Evolutionary conservation across 177 flowering plant species (phyloP).

Genomic region (Vitis hybrid): DNA sequence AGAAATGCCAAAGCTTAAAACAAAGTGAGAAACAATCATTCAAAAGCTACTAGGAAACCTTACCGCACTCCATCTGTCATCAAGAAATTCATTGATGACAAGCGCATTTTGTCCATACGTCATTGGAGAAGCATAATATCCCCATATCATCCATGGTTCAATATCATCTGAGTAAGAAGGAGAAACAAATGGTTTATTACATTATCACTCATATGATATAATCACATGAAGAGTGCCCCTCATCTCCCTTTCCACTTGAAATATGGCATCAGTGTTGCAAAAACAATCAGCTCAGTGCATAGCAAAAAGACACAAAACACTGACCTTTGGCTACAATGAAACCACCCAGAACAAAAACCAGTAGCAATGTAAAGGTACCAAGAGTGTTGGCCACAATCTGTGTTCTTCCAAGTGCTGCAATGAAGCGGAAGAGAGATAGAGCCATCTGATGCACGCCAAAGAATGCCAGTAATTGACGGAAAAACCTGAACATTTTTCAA

Average conservation of each 20-base stretch:
- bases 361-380: constrained; percentile 45
- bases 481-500: constrained; percentile 49
- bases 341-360: constrained; percentile 38
- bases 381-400: constrained; percentile 60
- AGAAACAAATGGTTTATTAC: not conserved
- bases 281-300: not conserved
- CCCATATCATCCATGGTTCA: constrained; percentile 40
- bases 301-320: not conserved
- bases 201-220: not conserved
- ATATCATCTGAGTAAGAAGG: constrained; percentile 29
- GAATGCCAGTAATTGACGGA: constrained; percentile 69
- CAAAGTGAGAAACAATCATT: not conserved
- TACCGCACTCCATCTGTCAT: constrained; percentile 36
- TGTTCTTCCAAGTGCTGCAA: constrained; percentile 76
- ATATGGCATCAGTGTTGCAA: not conserved
- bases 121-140: constrained; percentile 41
- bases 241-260: not conserved
- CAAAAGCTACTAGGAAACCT: constrained; percentile 10
- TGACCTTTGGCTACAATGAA: constrained; percentile 33
- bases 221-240: not conserved
- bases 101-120: constrained; percentile 45
- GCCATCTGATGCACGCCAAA: constrained; percentile 79
- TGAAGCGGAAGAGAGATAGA: constrained; percentile 73
- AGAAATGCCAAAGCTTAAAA: not conserved
- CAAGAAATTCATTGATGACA: constrained; percentile 38